A percentile compares a stretch with the other conserved stretches of the same genome.
Conservation (phyloP, 1,139 yeast genomes). For the Debaryomyces udenii region DNA sequence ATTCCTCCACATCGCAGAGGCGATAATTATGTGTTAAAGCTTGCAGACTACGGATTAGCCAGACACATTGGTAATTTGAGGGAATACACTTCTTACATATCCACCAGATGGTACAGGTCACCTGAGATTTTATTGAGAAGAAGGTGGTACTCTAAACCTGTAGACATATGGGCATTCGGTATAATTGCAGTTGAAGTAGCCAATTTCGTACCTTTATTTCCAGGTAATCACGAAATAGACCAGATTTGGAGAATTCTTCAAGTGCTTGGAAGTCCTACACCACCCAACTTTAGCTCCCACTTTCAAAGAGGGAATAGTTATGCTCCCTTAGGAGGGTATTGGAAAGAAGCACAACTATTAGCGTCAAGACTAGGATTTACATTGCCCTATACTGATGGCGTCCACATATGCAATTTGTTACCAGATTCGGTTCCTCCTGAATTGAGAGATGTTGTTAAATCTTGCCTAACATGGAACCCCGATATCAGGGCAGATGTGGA, state of each 20-base stretch:
- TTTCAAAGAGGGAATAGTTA: conserved; percentile 22
- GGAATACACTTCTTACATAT: conserved; percentile 78
- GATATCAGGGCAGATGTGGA: conserved; percentile 51
- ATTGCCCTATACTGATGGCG: conserved; percentile 49
- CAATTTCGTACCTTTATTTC: conserved; percentile 76
- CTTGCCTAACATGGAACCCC: conserved; percentile 72
- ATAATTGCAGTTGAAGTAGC: conserved; percentile 82
- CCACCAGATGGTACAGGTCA: conserved; percentile 95
- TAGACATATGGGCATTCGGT: conserved; percentile 96
- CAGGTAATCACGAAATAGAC: conserved; percentile 79
- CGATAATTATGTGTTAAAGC: conserved; percentile 67
- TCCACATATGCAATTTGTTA: conserved; percentile 28
- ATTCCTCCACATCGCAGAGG: conserved; percentile 42
- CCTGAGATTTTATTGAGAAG: conserved; percentile 85
- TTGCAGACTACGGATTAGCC: conserved; percentile 92
- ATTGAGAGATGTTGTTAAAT: conserved; percentile 54
- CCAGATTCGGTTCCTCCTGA: conserved; percentile 27
- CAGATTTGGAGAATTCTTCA: conserved; percentile 70
- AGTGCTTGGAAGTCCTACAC: conserved; percentile 69
- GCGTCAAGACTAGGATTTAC: conserved; percentile 55
- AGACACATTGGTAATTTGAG: conserved; percentile 58
- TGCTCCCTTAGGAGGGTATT: conserved; percentile 63
- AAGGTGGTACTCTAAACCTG: conserved; percentile 67
- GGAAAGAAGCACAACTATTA: conserved; percentile 61
- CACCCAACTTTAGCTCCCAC: conserved; percentile 16